Evolutionary conservation across 164 flowering plant species (phyloP), one percentile per base, ranked within the genome.

Genomic region (Berberis vulgaris): DNA sequence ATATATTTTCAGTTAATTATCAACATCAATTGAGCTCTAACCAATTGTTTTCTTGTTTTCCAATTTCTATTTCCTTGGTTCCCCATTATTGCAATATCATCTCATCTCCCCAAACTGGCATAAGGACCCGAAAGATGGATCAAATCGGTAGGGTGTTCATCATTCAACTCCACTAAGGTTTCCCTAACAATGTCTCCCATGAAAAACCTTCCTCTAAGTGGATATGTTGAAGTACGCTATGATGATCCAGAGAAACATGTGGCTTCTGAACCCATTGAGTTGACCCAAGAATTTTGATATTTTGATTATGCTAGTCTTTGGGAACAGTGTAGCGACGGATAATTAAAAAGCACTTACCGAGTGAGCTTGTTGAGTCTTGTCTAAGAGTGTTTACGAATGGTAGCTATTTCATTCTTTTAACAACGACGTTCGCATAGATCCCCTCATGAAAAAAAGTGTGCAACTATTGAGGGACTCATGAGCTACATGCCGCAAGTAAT

Each of bases 401-500:
- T 26, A 26, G 26, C 26, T 26, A 26, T 26, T 26, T 26, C 26
- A 26, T 26, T 26, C 26, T 26, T 26, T 26, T 26, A 26, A 26
- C 26, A 26, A 26, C 26, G 26, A 26, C 26, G 26, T 26, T 26
- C 26, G 26, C 26, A 26, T 26, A 26, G 26, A 0, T 0, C 26
- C 26, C 26, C 26, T 26, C 26, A 26, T 26, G 26, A 26, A 26
- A 26, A 26, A 26, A 26, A 26, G 26, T 26, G 26, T 26, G 26
- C 26, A 26, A 26, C 26, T 26, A 26, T 26, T 26, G 26, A 26
- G 26, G 26, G 26, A 26, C 26, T 26, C 26, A 26, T 26, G 26
- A 26, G 26, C 82, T 59, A 57, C 84, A 82, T 38, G 79, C 82
- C 41, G 79, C 71, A 43, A 82, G 84, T 63, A 82, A 59, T 41